phyloP scores from a whole-genome alignment of 2,329 filamentous ascomycete genomes.

The Chalara sp. region DNA sequence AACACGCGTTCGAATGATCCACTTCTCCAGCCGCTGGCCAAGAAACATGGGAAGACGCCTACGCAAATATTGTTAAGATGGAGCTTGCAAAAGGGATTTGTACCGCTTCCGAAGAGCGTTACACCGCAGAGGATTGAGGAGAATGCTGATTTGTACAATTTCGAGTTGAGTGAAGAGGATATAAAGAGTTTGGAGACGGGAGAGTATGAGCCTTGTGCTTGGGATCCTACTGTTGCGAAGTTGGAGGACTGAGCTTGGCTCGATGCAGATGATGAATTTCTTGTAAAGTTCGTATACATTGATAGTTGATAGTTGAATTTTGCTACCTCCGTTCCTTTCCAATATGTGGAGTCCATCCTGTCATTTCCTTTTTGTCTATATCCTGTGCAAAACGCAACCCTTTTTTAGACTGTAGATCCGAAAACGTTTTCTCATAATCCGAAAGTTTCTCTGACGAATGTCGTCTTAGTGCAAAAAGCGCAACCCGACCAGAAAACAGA shows the following conservation, averaged over 20 bases:
- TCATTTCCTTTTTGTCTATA: background rate
- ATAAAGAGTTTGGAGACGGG: slow-evolving; percentile 41
- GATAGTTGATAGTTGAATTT: background rate
- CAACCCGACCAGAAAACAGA: background rate
- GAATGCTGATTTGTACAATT: slow-evolving; percentile 52
- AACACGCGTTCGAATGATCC: slow-evolving; percentile 67
- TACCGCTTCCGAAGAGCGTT: slow-evolving; percentile 70
- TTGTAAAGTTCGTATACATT: background rate
- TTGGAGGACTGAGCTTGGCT: background rate
- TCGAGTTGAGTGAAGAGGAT: slow-evolving; percentile 47
- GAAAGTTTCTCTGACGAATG: background rate
- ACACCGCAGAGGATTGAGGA: slow-evolving; percentile 58
- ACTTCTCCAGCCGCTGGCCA: slow-evolving; percentile 54
- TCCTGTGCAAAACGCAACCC: slow-evolving; percentile 1
- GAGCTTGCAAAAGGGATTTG: slow-evolving; percentile 71
- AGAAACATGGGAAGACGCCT: slow-evolving; percentile 66
- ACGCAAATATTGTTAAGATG: slow-evolving; percentile 77
- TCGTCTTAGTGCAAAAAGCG: background rate
- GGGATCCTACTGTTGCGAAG: slow-evolving; percentile 42
- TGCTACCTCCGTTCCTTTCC: background rate
- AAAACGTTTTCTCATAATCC: background rate
- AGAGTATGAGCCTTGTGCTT: slow-evolving; percentile 47
- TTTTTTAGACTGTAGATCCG: background rate
- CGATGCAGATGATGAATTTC: too few relatives aligned
- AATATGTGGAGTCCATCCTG: background rate